These are phyloP conservation scores for Echria macrotheca DNA, from an alignment of 495 filamentous ascomycete genomes.

Conservation along the genomic window DNA sequence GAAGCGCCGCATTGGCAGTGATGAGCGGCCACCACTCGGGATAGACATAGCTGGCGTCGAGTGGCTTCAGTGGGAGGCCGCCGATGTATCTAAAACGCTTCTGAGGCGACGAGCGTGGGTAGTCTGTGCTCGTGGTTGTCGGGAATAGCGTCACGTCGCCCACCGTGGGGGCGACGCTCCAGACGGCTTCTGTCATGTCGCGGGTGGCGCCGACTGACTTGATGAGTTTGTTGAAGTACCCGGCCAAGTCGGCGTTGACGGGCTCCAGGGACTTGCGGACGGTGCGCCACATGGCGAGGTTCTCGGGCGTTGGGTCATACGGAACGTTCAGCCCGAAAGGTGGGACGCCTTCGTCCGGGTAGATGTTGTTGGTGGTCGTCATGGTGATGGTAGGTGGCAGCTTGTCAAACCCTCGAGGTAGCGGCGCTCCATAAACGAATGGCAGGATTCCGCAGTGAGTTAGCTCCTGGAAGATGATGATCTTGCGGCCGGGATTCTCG, in stretches of 20 bases:
- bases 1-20: slow-evolving; percentile 12
- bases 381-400: slow-evolving; percentile 16
- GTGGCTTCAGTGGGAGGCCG: slow-evolving; percentile 13
- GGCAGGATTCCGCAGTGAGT: slow-evolving; percentile 25
- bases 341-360: slow-evolving; percentile 17
- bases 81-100: slow-evolving; percentile 12
- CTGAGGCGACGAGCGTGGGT: not conserved
- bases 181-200: not conserved
- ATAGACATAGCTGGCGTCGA: slow-evolving; percentile 3
- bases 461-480: slow-evolving; percentile 29
- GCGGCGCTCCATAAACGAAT: slow-evolving; percentile 19
- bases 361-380: slow-evolving; percentile 16
- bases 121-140: slow-evolving; percentile 19
- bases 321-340: slow-evolving; percentile 26
- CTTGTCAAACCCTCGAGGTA: slow-evolving; percentile 10
- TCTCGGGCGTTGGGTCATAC: slow-evolving; percentile 14
- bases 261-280: not conserved
- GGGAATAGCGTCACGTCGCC: slow-evolving; percentile 34
- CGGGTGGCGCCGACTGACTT: slow-evolving; percentile 9
- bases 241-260: slow-evolving; percentile 12
- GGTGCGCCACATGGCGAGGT: slow-evolving; percentile 11
- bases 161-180: slow-evolving; percentile 18
- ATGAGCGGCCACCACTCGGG: slow-evolving; percentile 28
- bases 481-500: slow-evolving; percentile 16
- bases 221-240: slow-evolving; percentile 19